A percentile compares a stretch with the other conserved stretches of the same genome.
Evolutionary conservation across 257 asterid species (phyloP).

Genomic region (Ilex aquifolium): DNA sequence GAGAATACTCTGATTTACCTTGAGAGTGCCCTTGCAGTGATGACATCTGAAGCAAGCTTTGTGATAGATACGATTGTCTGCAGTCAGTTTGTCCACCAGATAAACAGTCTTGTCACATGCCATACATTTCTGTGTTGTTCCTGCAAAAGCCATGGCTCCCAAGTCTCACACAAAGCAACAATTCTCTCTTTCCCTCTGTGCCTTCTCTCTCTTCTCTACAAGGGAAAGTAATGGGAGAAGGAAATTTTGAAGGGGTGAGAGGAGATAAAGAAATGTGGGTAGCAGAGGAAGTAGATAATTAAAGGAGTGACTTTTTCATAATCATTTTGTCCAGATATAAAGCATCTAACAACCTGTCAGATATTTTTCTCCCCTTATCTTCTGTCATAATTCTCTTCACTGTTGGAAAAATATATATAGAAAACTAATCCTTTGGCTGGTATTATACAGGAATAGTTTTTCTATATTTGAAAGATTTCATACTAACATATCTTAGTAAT

Average conservation of each 20-base stretch:
- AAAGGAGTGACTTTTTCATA: conserved; percentile 24
- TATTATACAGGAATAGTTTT: too few relatives aligned
- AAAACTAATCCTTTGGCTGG: too few relatives aligned
- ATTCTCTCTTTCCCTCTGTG: background rate
- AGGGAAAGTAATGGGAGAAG: conserved; percentile 4
- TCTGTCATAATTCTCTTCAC: background rate
- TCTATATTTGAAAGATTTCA: too few relatives aligned
- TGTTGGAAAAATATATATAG: too few relatives aligned
- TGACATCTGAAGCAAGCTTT: conserved; percentile 97
- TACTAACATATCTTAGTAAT: too few relatives aligned
- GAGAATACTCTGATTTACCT: conserved; percentile 30
- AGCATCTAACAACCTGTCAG: conserved; percentile 30
- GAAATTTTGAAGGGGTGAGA: conserved; percentile 4
- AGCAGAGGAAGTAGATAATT: conserved; percentile 22
- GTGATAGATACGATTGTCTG: conserved; percentile 84
- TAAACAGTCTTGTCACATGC: conserved; percentile 92
- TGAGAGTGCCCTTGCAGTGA: conserved; percentile 94
- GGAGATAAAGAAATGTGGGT: conserved; percentile 13
- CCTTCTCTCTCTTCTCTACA: conserved; percentile 5
- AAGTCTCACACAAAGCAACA: conserved; percentile 12
- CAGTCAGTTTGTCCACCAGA: conserved; percentile 83
- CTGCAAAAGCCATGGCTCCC: conserved; percentile 83
- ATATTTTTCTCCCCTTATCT: conserved; percentile 2
- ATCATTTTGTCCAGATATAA: conserved; percentile 37
- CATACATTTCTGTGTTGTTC: conserved; percentile 97